phyloP scores from a whole-genome alignment of 306 rosid genomes.

The Coriaria nepalensis region DNA sequence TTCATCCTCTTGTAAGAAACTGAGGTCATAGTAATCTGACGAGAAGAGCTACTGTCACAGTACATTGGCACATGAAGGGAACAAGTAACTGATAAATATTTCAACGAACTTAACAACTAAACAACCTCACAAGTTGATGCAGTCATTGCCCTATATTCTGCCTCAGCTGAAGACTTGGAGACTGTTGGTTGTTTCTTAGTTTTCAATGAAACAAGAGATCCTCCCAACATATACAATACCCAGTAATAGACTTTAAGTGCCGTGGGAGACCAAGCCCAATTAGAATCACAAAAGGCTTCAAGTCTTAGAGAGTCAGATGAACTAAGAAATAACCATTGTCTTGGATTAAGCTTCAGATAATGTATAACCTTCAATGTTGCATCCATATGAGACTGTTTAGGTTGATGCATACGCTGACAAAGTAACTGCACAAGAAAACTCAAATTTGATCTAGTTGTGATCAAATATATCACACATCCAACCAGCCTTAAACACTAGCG shows the following conservation, averaged over 20 bases:
- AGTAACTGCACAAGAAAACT: not conserved
- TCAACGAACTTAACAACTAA: no score
- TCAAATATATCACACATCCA: slow-evolving; percentile 4
- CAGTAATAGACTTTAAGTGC: not conserved
- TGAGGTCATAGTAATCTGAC: no score
- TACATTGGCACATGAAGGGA: no score
- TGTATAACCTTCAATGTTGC: not conserved
- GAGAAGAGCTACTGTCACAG: no score
- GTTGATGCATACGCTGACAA: slow-evolving; percentile 6
- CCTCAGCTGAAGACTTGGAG: no score
- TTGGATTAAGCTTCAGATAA: slow-evolving; percentile 1
- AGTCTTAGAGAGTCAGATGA: not conserved
- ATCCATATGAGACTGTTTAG: not conserved
- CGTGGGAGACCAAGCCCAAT: not conserved
- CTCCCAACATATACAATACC: not conserved
- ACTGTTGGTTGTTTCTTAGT: no score
- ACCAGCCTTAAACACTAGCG: not conserved
- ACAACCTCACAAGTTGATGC: no score
- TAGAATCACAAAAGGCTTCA: not conserved
- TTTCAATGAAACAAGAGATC: not conserved
- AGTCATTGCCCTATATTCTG: no score
- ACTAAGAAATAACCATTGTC: not conserved
- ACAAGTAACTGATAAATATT: no score
- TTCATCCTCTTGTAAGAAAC: no score
- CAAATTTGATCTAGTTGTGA: not conserved